Evolutionary conservation across 2,329 filamentous ascomycete species (phyloP), one percentile per base, ranked within the genome.

Genomic region (Talaromyces sp.): DNA sequence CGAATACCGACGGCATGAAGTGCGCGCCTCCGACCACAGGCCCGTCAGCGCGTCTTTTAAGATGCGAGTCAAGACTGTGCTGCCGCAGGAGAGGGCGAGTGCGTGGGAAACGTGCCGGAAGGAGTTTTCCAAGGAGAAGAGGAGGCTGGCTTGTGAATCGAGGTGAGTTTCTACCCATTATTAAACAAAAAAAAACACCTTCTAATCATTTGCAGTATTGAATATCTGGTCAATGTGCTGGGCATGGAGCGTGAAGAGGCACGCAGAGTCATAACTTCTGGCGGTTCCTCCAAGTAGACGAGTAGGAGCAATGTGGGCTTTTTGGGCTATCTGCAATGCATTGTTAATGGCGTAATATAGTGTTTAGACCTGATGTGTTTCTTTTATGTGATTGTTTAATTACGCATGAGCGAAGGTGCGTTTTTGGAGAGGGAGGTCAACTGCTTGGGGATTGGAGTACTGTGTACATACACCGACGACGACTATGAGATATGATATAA

Each of bases 11-110:
- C 81, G 95, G 55, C 93, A 97, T 76, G 95, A 98, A 74, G 89
- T 98, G 35, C 84, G 88, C 62, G 90, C 93, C 5, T 96, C 91
- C 32, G 95, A 99, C 72, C 95, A 99, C 75, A 83, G 95, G 65
- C 95, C 95, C 10, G 95, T 99, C 31, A 96, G 89, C 63, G 95
- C 90, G 1, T 81, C 81, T 38, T 96, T 99, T 77, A 86, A 85
- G 70, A 84, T 97, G 58, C 86, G 89, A 57, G 83, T 97, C 62
- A 99, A 98, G 80, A 90, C 85, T 19, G 87, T 98, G 35, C 84
- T 88, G 63, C 81, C 85, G 6, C 83, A 85, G 68, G 83, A 85
- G 70, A 84, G 91, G 64, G 84, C 84, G 0, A 74, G 78, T 29
- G 84, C 85, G 17, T 91, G 88, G 87, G 88, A 90, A 69, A 83